phyloP scores from a whole-genome alignment of 495 filamentous ascomycete species.

The Chaetomidium leptoderma region DNA sequence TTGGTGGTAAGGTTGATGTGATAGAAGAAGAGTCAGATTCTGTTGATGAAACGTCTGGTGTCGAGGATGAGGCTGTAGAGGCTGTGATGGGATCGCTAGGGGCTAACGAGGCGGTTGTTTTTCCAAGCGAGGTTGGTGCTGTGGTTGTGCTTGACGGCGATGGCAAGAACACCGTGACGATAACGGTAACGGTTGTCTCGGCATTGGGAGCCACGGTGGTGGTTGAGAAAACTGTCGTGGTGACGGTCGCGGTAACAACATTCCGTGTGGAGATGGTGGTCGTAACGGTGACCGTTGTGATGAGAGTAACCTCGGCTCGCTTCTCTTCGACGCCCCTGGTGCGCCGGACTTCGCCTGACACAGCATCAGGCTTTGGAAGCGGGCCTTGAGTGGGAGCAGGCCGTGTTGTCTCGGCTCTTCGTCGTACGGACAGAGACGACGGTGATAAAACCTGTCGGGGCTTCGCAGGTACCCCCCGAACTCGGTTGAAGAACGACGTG shows the following conservation, averaged over 20 bases:
- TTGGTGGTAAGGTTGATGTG: not conserved
- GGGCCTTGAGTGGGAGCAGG: not conserved
- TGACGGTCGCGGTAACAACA: conserved; percentile 13
- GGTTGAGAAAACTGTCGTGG: conserved; percentile 27
- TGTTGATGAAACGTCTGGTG: not conserved
- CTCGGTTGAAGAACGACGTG: conserved; percentile 14
- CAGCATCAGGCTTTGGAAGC: not conserved
- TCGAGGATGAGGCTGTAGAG: not conserved
- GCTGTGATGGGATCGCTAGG: not conserved
- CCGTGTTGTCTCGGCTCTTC: too few relatives aligned
- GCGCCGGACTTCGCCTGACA: not conserved
- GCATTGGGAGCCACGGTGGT: conserved; percentile 24
- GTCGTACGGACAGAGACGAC: not conserved
- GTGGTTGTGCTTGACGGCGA: not conserved
- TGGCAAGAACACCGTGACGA: conserved; percentile 22
- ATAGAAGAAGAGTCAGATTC: not conserved
- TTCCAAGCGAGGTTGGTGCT: not conserved
- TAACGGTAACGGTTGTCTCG: conserved; percentile 23
- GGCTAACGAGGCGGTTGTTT: not conserved
- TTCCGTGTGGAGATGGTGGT: conserved; percentile 16
- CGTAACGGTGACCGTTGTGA: conserved; percentile 18
- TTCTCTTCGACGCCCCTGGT: not conserved
- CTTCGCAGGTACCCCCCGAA: not conserved
- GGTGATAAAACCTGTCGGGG: not conserved
- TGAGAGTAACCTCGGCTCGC: conserved; percentile 15